Percentiles rank a stretch among this genome's conserved stretches.
Conservation (phyloP, 495 filamentous ascomycete genomes). For the Lasiosphaeria miniovina region DNA sequence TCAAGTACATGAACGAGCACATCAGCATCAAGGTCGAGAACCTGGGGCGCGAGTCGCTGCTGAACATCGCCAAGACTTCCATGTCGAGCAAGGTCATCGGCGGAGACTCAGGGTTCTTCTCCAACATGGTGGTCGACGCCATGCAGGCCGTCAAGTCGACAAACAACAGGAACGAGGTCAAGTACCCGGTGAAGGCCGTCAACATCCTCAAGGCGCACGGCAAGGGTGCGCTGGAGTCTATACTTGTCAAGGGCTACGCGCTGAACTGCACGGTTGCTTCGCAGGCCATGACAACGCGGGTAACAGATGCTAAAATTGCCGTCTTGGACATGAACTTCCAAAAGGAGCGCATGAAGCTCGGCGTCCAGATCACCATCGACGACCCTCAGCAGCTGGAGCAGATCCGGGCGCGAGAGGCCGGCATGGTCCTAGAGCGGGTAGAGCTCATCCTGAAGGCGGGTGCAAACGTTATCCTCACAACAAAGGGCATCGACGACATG, state of each 20-base stretch:
- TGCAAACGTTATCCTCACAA: conserved; percentile 93
- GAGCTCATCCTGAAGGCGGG: conserved; percentile 98
- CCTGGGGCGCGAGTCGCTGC: conserved; percentile 80
- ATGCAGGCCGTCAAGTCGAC: conserved; percentile 92
- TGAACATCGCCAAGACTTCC: conserved; percentile 97
- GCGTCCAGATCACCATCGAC: conserved; percentile 96
- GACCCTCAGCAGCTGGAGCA: conserved; percentile 96
- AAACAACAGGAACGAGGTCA: conserved; percentile 84
- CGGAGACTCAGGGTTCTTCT: conserved; percentile 92
- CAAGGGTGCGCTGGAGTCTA: conserved; percentile 82
- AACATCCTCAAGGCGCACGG: conserved; percentile 98
- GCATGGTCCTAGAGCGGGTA: conserved; percentile 90
- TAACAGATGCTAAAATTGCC: conserved; percentile 94
- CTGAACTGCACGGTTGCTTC: conserved; percentile 98
- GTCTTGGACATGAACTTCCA: conserved; percentile 97
- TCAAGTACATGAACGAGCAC: conserved; percentile 98
- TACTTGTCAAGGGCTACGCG: conserved; percentile 93
- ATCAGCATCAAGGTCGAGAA: conserved; percentile 91
- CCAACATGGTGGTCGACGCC: conserved; percentile 94
- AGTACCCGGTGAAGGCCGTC: conserved; percentile 98
- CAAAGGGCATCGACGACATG: conserved; percentile 97
- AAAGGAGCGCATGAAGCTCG: conserved; percentile 98
- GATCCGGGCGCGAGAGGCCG: conserved; percentile 85
- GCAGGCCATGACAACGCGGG: conserved; percentile 93
- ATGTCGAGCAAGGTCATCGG: conserved; percentile 99